These are phyloP conservation scores for Pseudoscleropodium purum DNA, from an alignment of 225 moss, liverwort and hornwort genomes.

Conservation along the genomic window DNA sequence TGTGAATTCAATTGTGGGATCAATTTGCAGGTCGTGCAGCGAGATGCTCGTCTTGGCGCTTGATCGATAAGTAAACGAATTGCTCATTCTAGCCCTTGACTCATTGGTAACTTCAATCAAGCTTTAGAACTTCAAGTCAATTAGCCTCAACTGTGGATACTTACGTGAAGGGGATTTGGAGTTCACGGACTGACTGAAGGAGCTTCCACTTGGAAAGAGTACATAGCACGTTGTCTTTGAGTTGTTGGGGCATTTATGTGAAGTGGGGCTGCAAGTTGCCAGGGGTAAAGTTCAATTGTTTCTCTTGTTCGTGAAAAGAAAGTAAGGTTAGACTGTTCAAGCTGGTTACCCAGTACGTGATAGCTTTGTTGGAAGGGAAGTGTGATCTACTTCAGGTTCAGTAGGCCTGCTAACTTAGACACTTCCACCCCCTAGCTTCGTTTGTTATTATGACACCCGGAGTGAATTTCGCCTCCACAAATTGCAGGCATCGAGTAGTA, in stretches of 20 bases:
- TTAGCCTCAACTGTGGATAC: neutral
- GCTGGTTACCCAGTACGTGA: neutral
- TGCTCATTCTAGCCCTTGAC: neutral
- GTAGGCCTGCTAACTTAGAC: neutral
- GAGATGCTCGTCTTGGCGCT: conserved; percentile 64
- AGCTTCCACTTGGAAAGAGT: neutral
- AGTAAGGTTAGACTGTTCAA: neutral
- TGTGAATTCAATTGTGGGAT: neutral
- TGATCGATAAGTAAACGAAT: neutral
- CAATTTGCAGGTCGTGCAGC: conserved; percentile 59
- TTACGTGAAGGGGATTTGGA: neutral
- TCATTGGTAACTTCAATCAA: neutral
- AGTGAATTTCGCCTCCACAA: neutral
- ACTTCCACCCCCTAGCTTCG: neutral
- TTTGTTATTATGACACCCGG: neutral
- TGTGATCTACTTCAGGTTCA: neutral
- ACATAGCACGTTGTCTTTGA: neutral
- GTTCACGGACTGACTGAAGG: neutral
- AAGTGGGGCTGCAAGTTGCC: neutral
- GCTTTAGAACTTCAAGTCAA: neutral
- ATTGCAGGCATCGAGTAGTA: neutral
- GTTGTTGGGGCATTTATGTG: neutral
- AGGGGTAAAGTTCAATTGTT: neutral
- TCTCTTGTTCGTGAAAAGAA: neutral
- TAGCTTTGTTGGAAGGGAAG: neutral